Base-by-base conservation (phyloP, 345 rosid genomes). In the Murraya paniculata region DNA sequence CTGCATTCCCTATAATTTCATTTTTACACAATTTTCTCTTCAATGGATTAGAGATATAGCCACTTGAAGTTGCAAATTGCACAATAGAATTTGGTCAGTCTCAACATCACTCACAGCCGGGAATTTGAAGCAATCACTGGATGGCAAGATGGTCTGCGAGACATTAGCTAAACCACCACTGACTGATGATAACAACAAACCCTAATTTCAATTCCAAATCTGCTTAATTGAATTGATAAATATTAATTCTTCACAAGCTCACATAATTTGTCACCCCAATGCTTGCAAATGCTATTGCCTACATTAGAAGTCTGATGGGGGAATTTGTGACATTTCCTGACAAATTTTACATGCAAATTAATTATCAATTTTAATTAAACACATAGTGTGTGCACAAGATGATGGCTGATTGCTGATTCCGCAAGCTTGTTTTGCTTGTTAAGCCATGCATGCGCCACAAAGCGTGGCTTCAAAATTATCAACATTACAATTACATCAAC, bases 391-490 rank as follows among this genome's bases (percentile, higher is more conserved):
- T 76, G 73, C 59, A 60, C 3, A 55, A 74, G 64, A 82, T 69
- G 76, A 68, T 74, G 50, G 41, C 18, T 21, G 62, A 74, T 83
- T 79, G 66, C 74, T 65, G 28, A 41, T 24, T 18, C 56, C 38
- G 58, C 79, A 80, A 80, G 79, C 67, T 36, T 68, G 53, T n/a
- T 4, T 74, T 77, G 77, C 67, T 50, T 61, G 53, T 28, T 4
- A 18, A 55, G 9, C 25, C 56, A 8, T 56, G 45, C 60, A 53
- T 36, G 72, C 75, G 45, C n/a, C 21, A 45, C 64, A 10, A 9
- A 66, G 82, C 82, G 74, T 79, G 82, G 59, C 57, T 31, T 6
- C 16, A 57, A 24, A 72, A 35, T 48, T 38, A 7, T 48, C 61
- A 71, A 45, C 8, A 61, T n/a, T 16, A 24, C 57, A 18, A 53